Conservation (phyloP, 805 yeast genomes). For the Monosporozyma aerobia region DNA sequence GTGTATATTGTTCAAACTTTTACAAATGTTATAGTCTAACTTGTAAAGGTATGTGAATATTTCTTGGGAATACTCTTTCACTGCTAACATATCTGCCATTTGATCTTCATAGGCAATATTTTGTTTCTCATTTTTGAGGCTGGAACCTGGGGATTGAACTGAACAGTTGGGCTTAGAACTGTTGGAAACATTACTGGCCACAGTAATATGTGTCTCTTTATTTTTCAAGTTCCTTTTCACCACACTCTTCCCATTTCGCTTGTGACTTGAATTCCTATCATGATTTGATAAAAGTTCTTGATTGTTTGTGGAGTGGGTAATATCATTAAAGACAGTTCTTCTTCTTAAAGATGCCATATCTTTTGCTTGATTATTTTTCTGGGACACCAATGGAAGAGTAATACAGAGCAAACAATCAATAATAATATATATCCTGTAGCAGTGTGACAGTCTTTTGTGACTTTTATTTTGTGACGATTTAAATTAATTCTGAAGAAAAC, state of each 20-base stretch:
- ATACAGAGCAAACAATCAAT: no score
- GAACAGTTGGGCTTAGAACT: not conserved
- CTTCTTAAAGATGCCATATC: not conserved
- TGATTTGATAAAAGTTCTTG: not conserved
- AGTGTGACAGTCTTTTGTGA: not conserved
- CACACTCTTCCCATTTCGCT: not conserved
- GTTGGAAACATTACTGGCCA: not conserved
- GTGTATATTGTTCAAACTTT: slow-evolving; percentile 30
- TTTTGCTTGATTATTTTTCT: not conserved
- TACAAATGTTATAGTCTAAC: slow-evolving; percentile 60
- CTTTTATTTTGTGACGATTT: not conserved
- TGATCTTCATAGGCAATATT: not conserved
- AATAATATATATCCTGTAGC: no score
- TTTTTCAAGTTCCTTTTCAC: not conserved
- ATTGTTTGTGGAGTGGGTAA: not conserved
- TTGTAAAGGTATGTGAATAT: slow-evolving; percentile 70
- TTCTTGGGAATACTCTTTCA: slow-evolving; percentile 78
- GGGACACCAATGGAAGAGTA: not conserved
- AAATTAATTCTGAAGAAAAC: no score
- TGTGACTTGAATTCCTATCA: not conserved
- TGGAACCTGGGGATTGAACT: not conserved
- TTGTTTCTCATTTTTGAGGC: not conserved
- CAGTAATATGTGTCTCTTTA: not conserved
- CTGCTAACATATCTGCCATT: slow-evolving; percentile 22
- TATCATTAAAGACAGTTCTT: slow-evolving; percentile 1